Conservation (phyloP, 768 basidiomycete genomes). For the Cyathus striatus region DNA sequence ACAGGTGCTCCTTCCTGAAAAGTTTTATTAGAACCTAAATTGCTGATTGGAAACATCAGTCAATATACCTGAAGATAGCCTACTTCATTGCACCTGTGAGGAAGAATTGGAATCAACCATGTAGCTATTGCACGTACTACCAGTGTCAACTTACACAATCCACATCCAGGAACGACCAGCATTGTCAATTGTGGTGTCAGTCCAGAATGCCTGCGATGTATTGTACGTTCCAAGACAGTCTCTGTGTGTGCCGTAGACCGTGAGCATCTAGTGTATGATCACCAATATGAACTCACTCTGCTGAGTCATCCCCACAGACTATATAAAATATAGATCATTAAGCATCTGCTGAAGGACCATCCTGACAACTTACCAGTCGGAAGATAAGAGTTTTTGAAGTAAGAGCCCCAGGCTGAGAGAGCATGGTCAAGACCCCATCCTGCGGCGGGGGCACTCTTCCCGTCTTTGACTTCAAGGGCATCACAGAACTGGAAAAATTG, state of each 20-base stretch:
- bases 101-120: not conserved
- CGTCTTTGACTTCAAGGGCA: slow-evolving; percentile 60
- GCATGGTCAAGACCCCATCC: slow-evolving; percentile 66
- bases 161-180: slow-evolving; percentile 61
- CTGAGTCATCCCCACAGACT: slow-evolving; percentile 49
- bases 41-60: not conserved
- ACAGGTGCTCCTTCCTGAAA: slow-evolving; percentile 37
- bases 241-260: slow-evolving; percentile 15
- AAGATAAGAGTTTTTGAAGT: slow-evolving; percentile 49
- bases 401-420: slow-evolving; percentile 53
- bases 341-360: too few species aligned
- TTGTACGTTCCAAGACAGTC: slow-evolving; percentile 40
- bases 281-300: slow-evolving; percentile 38
- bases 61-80: slow-evolving; percentile 46
- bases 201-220: slow-evolving; percentile 37
- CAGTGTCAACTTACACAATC: slow-evolving; percentile 60
- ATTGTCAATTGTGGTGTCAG: slow-evolving; percentile 53
- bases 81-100: slow-evolving; percentile 62
- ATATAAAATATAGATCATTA: too few species aligned
- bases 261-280: not conserved
- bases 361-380: slow-evolving; percentile 30
- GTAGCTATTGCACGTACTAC: not conserved
- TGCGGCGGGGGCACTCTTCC: slow-evolving; percentile 36
- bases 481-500: slow-evolving; percentile 62
- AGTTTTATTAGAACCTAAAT: not conserved